phyloP scores from a whole-genome alignment of 1,284 basidiomycete genomes.

The Ceratobasidium papillatum region DNA sequence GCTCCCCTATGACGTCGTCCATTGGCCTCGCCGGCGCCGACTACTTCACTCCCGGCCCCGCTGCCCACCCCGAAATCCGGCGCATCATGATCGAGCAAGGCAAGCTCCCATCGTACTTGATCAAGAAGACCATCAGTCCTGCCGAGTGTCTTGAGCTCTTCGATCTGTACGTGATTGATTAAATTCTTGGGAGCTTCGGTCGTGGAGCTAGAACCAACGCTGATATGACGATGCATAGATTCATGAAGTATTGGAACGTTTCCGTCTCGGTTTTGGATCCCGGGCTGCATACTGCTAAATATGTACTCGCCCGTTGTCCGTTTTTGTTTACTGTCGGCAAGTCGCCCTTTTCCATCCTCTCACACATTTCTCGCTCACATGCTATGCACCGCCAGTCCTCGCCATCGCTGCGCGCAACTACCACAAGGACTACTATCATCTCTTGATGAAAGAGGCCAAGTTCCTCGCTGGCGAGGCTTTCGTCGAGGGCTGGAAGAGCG shows the following conservation, averaged over 20 bases:
- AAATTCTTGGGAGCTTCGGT: not conserved
- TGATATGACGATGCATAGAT: conserved; percentile 8
- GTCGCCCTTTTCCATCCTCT: not conserved
- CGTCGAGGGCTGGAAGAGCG: conserved; percentile 24
- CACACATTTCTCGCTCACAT: not conserved
- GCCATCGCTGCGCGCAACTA: conserved; percentile 33
- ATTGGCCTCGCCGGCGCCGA: conserved; percentile 26
- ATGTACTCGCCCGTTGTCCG: conserved; percentile 23
- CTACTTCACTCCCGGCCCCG: conserved; percentile 24
- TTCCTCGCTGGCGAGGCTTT: conserved; percentile 1
- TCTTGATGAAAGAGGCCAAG: conserved; percentile 34
- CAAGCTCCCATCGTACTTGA: conserved; percentile 20
- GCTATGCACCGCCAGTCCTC: not conserved
- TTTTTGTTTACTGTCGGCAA: conserved; percentile 30
- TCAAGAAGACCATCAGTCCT: conserved; percentile 15
- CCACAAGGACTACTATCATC: not conserved
- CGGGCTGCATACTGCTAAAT: conserved; percentile 16
- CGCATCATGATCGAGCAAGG: conserved; percentile 31
- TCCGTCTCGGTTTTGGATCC: conserved; percentile 35
- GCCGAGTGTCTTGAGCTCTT: conserved; percentile 22
- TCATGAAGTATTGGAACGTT: conserved; percentile 32
- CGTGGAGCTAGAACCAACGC: not conserved
- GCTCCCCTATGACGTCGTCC: not conserved
- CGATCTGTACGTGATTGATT: conserved; percentile 22
- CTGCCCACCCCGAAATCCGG: conserved; percentile 8